Conservation (phyloP, 176 grass and related monocot genomes). For the Olyra latifolia region DNA sequence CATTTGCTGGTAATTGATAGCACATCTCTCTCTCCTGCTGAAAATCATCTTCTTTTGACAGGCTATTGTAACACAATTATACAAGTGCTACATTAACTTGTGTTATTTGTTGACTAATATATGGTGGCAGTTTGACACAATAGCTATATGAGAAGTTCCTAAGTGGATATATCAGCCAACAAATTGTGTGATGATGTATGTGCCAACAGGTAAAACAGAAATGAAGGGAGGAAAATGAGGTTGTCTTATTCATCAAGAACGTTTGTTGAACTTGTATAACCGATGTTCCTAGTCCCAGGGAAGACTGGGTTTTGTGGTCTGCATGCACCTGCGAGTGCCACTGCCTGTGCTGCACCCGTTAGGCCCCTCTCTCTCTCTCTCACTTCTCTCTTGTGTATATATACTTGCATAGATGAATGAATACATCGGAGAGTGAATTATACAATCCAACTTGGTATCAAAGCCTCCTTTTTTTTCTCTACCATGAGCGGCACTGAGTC, state of each 20-base stretch:
- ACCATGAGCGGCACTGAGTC: too few species aligned
- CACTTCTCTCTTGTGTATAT: too few species aligned
- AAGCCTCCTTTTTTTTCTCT: too few species aligned
- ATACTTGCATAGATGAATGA: too few species aligned
- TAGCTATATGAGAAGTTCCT: background rate
- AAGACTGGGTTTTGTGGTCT: too few species aligned
- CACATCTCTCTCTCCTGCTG: background rate
- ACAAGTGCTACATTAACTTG: background rate
- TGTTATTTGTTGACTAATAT: background rate
- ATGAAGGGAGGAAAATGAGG: background rate
- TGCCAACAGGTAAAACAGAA: constrained; percentile 6
- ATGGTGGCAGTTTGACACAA: background rate
- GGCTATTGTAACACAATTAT: background rate
- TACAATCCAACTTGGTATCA: too few species aligned
- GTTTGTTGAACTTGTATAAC: too few species aligned
- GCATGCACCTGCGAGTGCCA: too few species aligned
- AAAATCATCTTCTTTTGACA: constrained; percentile 10
- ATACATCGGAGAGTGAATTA: too few species aligned
- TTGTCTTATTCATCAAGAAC: background rate
- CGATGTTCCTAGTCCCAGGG: too few species aligned
- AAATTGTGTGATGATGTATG: background rate
- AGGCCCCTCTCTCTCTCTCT: too few species aligned
- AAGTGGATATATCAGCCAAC: background rate
- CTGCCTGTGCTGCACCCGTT: too few species aligned
- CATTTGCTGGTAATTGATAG: background rate